Base-by-base conservation (phyloP, 2,329 filamentous ascomycete genomes). In the Ophiostoma ips region DNA sequence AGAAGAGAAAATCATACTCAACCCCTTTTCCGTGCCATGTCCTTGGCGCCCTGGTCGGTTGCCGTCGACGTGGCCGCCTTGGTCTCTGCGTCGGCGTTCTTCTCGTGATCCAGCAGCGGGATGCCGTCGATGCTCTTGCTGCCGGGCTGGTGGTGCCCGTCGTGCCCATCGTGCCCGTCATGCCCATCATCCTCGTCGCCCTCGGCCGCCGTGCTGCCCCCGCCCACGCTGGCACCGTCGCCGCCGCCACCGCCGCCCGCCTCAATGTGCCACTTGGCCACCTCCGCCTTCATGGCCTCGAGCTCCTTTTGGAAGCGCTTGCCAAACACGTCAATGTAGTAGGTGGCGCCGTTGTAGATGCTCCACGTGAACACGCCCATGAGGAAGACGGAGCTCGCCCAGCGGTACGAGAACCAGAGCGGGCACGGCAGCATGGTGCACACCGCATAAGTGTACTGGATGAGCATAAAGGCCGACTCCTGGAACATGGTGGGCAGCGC, bases 301-400 rank as follows among this genome's bases (percentile, higher is more conserved):
- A 98, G 73, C 65, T 98, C 92, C 62, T 90, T 95, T 70, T 98
- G 87, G 72, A 98, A 96, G 2, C 89, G 80, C 60, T 86, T 94
- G 49, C 94, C 92, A 63, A 96, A 98, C 2, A 96, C 87, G 59
- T 98, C 92, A 61, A 98, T 96, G 66, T 98, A 98, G 66, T 85
- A 98, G 0, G 89, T 96, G 16, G 92, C 87, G 31, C 92, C 92
- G 59, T 98, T 98, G 70, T 95, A 94, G 50, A 95, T 84, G 58
- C 87, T 94, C 88, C 89, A 95, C 40, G 79, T 73, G 61, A 98
- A 96, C n/a, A 98, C 81, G 2, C 77, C 68, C 50, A 83, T 71
- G 43, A 98, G 71, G 66, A 95, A 98, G 0, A 64, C 57, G 2
- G 82, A 79, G 37, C 85, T 92, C 0, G 86, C 82, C 75, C 81